Evolutionary conservation across 345 rosid genomes (phyloP).

Genomic region (Linum lewisii): DNA sequence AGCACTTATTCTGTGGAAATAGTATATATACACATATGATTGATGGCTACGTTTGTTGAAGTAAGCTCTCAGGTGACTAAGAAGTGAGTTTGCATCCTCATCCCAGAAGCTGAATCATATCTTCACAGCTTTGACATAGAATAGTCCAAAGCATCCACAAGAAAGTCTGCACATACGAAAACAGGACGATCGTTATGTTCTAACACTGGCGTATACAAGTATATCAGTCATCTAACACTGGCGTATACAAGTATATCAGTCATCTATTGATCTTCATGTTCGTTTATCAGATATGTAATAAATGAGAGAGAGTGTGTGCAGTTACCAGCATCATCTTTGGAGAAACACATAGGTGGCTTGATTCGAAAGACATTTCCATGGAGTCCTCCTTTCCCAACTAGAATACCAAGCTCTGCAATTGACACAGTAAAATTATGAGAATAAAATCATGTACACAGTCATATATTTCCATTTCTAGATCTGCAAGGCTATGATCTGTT

Average conservation of each 20-base stretch:
- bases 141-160: conserved; percentile 74
- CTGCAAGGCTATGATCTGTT: conserved; percentile 9
- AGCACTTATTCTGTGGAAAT: no score
- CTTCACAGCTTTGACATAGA: conserved; percentile 53
- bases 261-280: no score
- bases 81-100: no score
- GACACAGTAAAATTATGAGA: background rate
- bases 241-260: conserved; percentile 10
- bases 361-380: conserved; percentile 86
- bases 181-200: background rate
- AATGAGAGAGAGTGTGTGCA: background rate
- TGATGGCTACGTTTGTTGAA: no score
- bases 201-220: conserved; percentile 16
- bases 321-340: conserved; percentile 82
- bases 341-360: conserved; percentile 93
- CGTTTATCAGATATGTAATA: background rate
- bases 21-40: no score
- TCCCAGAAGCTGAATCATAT: no score
- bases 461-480: background rate
- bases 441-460: conserved; percentile 1
- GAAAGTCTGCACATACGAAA: conserved; percentile 24
- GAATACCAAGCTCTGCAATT: conserved; percentile 42
- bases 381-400: conserved; percentile 41
- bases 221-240: conserved; percentile 6
- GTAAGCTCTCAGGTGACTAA: no score